phyloP scores from a whole-genome alignment of 139 green algal species.

The Bryopsis sp. region DNA sequence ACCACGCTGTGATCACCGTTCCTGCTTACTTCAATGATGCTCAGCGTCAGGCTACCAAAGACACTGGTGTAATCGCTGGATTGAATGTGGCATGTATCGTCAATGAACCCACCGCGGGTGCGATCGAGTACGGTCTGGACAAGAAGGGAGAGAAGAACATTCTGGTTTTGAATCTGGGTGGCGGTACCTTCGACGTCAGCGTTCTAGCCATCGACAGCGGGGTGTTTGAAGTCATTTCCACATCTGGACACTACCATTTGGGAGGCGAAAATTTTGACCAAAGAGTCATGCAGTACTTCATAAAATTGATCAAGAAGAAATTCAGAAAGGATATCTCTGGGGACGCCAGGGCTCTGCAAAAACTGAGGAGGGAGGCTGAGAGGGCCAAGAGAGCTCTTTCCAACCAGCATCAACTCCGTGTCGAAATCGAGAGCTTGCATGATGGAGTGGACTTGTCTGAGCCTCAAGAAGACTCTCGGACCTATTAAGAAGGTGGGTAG shows the following conservation, averaged over 20 bases:
- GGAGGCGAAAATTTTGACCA: neutral
- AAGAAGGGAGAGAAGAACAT: slow-evolving; percentile 99
- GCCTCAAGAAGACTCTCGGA: neutral
- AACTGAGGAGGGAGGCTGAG: slow-evolving; percentile 92
- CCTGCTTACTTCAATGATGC: slow-evolving; percentile 99
- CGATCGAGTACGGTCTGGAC: slow-evolving; percentile 92
- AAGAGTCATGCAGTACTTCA: neutral
- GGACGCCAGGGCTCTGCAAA: slow-evolving; percentile 84
- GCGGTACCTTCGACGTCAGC: slow-evolving; percentile 98
- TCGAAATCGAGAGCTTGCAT: neutral
- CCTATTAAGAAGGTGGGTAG: neutral
- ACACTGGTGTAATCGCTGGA: slow-evolving; percentile 73
- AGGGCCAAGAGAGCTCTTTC: slow-evolving; percentile 95
- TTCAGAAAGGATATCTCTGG: neutral
- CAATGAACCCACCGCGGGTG: slow-evolving; percentile 97
- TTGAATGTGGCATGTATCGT: slow-evolving; percentile 97
- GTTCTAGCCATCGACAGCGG: slow-evolving; percentile 56
- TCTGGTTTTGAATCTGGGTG: slow-evolving; percentile 96
- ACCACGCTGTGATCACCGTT: slow-evolving; percentile 32
- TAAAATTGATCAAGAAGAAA: neutral
- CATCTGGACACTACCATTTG: neutral
- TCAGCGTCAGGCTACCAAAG: slow-evolving; percentile 94
- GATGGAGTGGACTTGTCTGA: neutral
- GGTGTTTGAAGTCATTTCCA: neutral
- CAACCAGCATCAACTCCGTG: slow-evolving; percentile 16